Conservation (phyloP, 176 grass and related monocot species). For the bread wheat (Triticum aestivum) region DNA sequence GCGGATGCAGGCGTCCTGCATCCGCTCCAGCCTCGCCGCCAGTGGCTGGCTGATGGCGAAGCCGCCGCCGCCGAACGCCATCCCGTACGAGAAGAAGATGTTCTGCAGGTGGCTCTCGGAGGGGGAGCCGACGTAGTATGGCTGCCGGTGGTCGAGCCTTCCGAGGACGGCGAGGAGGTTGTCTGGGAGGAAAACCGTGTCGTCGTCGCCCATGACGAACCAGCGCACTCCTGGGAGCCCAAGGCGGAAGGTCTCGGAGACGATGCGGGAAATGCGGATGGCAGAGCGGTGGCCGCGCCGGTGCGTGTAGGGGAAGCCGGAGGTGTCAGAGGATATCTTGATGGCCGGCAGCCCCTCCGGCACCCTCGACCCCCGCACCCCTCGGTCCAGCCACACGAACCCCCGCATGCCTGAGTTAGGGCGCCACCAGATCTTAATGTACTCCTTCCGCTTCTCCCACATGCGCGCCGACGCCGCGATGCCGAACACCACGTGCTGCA, state of each 20-base stretch:
- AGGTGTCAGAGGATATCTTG: conserved; percentile 56
- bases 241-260: conserved; percentile 69
- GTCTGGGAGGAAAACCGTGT: conserved; percentile 64
- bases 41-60: conserved; percentile 73
- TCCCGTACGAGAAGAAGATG: conserved; percentile 74
- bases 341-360: conserved; percentile 42
- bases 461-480: conserved; percentile 59
- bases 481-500: conserved; percentile 73
- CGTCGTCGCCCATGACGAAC: conserved; percentile 86
- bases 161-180: conserved; percentile 56
- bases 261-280: conserved; percentile 71
- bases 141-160: conserved; percentile 63
- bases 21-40: conserved; percentile 41
- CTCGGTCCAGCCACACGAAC: conserved; percentile 59
- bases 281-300: conserved; percentile 64
- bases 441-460: conserved; percentile 70
- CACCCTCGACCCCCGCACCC: conserved; percentile 41
- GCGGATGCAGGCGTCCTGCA: conserved; percentile 64
- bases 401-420: conserved; percentile 55
- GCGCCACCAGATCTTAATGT: conserved; percentile 70
- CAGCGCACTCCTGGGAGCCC: conserved; percentile 53
- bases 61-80: conserved; percentile 74
- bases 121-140: conserved; percentile 69
- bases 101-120: conserved; percentile 73
- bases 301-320: conserved; percentile 54